Evolutionary conservation across 345 rosid genomes (phyloP).

Genomic region (Moricandia moricandioides): DNA sequence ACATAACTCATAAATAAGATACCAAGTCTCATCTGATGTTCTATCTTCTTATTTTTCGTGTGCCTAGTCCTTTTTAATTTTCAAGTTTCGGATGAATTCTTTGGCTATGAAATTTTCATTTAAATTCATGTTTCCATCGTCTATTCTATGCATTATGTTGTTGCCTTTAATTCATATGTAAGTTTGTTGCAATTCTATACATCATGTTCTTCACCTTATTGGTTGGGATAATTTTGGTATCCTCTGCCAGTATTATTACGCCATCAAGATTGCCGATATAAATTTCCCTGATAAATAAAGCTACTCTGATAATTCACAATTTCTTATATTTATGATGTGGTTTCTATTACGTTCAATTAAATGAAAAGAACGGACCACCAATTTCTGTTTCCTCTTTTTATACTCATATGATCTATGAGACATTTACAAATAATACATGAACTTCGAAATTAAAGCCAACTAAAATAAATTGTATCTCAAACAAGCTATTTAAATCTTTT

Average conservation of each 20-base stretch:
- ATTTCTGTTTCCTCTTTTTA: no score
- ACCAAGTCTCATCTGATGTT: background rate
- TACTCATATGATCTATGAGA: background rate
- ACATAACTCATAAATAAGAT: background rate
- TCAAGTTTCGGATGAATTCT: background rate
- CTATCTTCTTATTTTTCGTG: background rate
- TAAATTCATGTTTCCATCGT: background rate
- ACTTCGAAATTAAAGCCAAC: background rate
- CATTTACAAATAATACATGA: background rate
- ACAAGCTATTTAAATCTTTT: no score
- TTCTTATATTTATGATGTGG: background rate
- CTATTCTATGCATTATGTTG: background rate
- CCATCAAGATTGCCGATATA: background rate
- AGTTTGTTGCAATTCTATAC: background rate
- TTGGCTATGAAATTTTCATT: constrained; percentile 3
- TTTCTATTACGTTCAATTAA: background rate
- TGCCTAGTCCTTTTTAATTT: background rate
- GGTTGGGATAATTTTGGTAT: background rate
- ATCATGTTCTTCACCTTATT: background rate
- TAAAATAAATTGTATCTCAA: no score
- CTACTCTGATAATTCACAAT: background rate
- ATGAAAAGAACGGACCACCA: background rate
- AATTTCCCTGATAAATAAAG: background rate
- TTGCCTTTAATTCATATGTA: background rate
- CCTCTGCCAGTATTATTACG: background rate